Evolutionary conservation across 306 rosid genomes (phyloP).

Genomic region (Prosopis cineraria): DNA sequence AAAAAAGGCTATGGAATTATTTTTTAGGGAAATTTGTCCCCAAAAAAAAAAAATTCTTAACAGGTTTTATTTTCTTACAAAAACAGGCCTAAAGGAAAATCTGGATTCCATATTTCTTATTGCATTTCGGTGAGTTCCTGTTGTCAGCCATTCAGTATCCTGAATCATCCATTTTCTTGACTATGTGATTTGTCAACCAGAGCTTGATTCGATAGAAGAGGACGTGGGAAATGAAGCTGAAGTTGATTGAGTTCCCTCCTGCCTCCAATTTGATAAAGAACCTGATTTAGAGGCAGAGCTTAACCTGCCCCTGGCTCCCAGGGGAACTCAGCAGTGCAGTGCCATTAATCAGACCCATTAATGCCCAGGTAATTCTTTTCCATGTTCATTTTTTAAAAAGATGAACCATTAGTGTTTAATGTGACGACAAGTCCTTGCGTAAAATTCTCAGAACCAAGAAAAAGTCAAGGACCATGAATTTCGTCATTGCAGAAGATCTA

Average conservation of each 20-base stretch:
- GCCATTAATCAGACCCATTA: constrained; percentile 63
- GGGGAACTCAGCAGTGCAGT: constrained; percentile 53
- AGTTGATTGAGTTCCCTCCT: constrained; percentile 82
- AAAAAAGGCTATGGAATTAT: too few relatives aligned
- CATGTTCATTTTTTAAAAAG: neutral
- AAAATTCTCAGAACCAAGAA: neutral
- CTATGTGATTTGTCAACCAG: constrained; percentile 42
- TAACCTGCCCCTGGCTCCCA: constrained; percentile 81
- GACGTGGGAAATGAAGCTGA: constrained; percentile 90
- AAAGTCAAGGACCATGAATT: neutral
- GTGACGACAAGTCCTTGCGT: neutral
- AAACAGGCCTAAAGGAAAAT: neutral
- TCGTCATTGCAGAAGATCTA: constrained; percentile 1
- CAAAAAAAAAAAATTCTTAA: neutral
- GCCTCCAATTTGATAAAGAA: constrained; percentile 90
- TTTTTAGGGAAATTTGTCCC: neutral
- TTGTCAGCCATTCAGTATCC: neutral
- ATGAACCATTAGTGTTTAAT: neutral
- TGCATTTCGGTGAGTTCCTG: neutral
- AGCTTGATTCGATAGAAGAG: constrained; percentile 84
- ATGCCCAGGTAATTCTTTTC: constrained; percentile 54
- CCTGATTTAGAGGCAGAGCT: constrained; percentile 77
- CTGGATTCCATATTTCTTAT: neutral
- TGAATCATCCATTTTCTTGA: constrained; percentile 1
- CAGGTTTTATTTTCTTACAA: neutral